Evolutionary conservation across 2,329 filamentous ascomycete species (phyloP).

Genomic region (Neurospora crassa): DNA sequence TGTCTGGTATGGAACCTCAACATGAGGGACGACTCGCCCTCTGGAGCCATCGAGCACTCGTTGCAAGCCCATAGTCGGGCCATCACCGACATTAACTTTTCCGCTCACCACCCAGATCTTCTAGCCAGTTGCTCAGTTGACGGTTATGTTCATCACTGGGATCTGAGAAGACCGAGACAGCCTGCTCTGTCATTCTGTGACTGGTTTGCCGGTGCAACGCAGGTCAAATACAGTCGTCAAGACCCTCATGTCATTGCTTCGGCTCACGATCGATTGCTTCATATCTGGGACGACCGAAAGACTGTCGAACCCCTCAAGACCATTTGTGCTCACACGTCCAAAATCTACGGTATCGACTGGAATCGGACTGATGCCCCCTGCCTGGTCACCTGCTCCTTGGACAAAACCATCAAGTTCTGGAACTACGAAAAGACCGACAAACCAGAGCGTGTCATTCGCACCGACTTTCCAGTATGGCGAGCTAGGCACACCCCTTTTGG

Average conservation of each 20-base stretch:
- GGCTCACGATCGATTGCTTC: constrained; percentile 77
- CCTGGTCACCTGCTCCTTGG: constrained; percentile 79
- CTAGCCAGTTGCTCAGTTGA: constrained; percentile 88
- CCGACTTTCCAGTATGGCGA: constrained; percentile 82
- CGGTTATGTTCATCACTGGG: constrained; percentile 89
- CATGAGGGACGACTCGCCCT: constrained; percentile 61
- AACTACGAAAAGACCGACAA: constrained; percentile 58
- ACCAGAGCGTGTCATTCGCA: constrained; percentile 69
- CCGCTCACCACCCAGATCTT: constrained; percentile 80
- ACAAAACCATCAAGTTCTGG: constrained; percentile 92
- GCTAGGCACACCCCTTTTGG: constrained; percentile 88
- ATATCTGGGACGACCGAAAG: constrained; percentile 83
- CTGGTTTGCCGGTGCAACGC: constrained; percentile 87
- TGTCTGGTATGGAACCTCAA: constrained; percentile 91
- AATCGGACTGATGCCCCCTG: constrained; percentile 65
- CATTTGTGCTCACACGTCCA: constrained; percentile 80
- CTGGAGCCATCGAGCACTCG: constrained; percentile 72
- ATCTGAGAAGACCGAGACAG: constrained; percentile 63
- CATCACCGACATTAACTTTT: constrained; percentile 95
- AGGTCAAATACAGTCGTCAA: constrained; percentile 90
- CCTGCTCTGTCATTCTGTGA: constrained; percentile 78
- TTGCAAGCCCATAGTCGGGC: constrained; percentile 74
- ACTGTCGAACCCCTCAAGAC: constrained; percentile 70
- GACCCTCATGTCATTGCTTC: constrained; percentile 82
- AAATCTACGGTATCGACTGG: constrained; percentile 95